A percentile compares a stretch with the other conserved stretches of the same genome.
These are phyloP conservation scores for Backusella westeae DNA, from an alignment of 192 early-diverging fungal genomes.

Conservation along the genomic window DNA sequence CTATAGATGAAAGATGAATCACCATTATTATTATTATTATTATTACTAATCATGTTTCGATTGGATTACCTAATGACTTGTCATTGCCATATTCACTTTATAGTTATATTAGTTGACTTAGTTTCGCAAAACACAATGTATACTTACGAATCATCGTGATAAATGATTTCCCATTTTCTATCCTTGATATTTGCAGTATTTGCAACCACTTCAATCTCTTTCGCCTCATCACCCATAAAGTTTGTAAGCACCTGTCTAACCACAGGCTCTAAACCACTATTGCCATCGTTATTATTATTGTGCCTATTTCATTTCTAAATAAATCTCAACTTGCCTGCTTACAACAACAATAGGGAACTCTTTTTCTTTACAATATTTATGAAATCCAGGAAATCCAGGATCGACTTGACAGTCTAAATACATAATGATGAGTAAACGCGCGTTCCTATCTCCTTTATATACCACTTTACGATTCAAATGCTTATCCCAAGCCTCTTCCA, in stretches of 20 bases:
- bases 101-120: background rate
- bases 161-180: slow-evolving; percentile 62
- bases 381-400: slow-evolving; percentile 57
- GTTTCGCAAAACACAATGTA: background rate
- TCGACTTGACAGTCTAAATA: slow-evolving; percentile 56
- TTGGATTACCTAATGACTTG: slow-evolving; percentile 47
- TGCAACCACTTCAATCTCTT: slow-evolving; percentile 55
- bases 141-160: slow-evolving; percentile 53
- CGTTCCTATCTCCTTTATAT: background rate
- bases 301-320: background rate
- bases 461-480: slow-evolving; percentile 24
- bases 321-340: slow-evolving; percentile 37
- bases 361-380: slow-evolving; percentile 46
- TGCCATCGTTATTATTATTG: background rate
- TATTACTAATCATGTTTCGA: background rate
- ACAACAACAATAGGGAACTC: slow-evolving; percentile 63
- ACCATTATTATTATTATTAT: background rate
- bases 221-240: slow-evolving; percentile 47
- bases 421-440: background rate
- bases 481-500: slow-evolving; percentile 40
- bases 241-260: slow-evolving; percentile 49
- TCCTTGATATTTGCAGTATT: slow-evolving; percentile 48
- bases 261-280: slow-evolving; percentile 53
- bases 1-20: background rate
- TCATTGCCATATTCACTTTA: slow-evolving; percentile 59